Conservation (phyloP, 495 filamentous ascomycete species). For the Penicillium longicatenatum region DNA sequence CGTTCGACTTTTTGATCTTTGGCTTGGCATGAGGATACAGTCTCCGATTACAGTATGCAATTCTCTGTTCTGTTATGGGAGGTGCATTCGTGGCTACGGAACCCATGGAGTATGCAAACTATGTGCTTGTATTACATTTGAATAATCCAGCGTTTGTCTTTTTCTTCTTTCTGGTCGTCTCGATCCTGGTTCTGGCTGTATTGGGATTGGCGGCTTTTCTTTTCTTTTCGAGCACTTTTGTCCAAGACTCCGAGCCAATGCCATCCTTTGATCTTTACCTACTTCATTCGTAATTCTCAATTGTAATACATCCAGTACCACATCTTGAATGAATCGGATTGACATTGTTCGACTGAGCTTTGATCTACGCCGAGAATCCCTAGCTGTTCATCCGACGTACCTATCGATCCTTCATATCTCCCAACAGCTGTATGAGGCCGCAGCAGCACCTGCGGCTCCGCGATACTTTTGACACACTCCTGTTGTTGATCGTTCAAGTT, state of each 20-base stretch:
- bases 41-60: slow-evolving; percentile 1
- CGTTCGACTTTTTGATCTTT: background rate
- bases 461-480: too few species aligned
- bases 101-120: slow-evolving; percentile 35
- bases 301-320: too few species aligned
- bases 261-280: slow-evolving; percentile 2
- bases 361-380: too few species aligned
- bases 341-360: too few species aligned
- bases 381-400: too few species aligned
- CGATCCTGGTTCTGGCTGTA: slow-evolving; percentile 13
- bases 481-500: too few species aligned
- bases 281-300: background rate
- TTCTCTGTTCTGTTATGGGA: slow-evolving; percentile 22
- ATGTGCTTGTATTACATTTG: slow-evolving; percentile 35
- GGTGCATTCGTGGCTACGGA: slow-evolving; percentile 37
- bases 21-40: background rate
- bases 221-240: slow-evolving; percentile 7
- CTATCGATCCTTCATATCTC: too few species aligned
- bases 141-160: slow-evolving; percentile 35
- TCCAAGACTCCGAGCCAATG: slow-evolving; percentile 15
- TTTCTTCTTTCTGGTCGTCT: slow-evolving; percentile 12
- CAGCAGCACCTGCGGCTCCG: too few species aligned
- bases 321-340: too few species aligned
- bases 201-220: slow-evolving; percentile 14
- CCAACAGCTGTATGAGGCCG: too few species aligned